Evolutionary conservation across 2,329 filamentous ascomycete genomes (phyloP), one percentile per base, ranked within the genome.

Genomic region (Arthrobotrys musiformis): DNA sequence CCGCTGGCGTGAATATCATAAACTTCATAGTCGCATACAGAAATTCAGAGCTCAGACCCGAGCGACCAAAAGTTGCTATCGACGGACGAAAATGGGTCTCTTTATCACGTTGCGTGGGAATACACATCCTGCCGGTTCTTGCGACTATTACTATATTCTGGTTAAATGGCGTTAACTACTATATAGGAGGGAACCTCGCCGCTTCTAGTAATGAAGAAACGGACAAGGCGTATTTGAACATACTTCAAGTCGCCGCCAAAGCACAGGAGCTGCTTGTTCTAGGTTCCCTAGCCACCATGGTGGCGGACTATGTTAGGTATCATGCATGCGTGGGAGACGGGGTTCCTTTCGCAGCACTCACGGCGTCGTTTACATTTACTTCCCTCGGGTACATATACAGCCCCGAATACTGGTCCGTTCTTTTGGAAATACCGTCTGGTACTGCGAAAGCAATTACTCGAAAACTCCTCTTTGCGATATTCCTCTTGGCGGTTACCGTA

Each of bases 371-470:
- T 15, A 9, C 52, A 33, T 58, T 58, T 33, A 58, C 52, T 24
- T 58, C 52, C 15, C 9, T 58, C 6, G 52, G 28, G 15, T 58
- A 58, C 35, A 33, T 58, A 11, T 58, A 35, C 26, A 33, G 52
- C n/a, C 52, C 52, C 9, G 52, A 58, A 22, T 58, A 35, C 26
- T 58, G 28, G 15, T 58, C 52, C 15, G 52, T 33, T 4, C 17
- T 58, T 58, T 35, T 58, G 52, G 52, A 58, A 33, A 58, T 58
- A 19, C 52, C 52, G 17, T 58, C 52, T 11, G 52, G 33, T 37
- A 11, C 26, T 2, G 9, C n/a, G 6, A 58, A 24, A 19, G 22
- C 5, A 37, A 15, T 58, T 4, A 46, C 11, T 9, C n/a, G 42
- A 22, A 46, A 46, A 22, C 6, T 22, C 22, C 42, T 46, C 15